A percentile compares a stretch with the other conserved stretches of the same genome.
phyloP scores from a whole-genome alignment of 192 early-diverging fungal genomes.

The Spinellus fusiger region DNA sequence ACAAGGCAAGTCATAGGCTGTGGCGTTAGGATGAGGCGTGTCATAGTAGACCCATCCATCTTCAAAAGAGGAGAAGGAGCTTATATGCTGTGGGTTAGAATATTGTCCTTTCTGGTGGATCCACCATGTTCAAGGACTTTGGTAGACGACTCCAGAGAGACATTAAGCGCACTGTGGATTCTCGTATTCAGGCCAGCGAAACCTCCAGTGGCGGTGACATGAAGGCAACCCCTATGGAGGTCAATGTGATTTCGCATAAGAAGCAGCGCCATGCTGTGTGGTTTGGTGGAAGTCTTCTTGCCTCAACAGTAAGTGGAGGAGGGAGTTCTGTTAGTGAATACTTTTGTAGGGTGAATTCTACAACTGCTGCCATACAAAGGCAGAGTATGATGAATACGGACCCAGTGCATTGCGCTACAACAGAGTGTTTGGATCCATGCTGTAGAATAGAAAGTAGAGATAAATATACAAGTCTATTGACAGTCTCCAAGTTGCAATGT shows the following conservation, averaged over 20 bases:
- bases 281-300: slow-evolving; percentile 95
- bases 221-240: slow-evolving; percentile 74
- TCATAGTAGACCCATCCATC: too few relatives aligned
- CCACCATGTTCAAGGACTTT: slow-evolving; percentile 99
- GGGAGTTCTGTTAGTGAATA: background rate
- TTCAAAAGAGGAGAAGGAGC: too few relatives aligned
- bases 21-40: too few relatives aligned
- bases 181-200: slow-evolving; percentile 67
- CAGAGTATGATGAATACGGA: slow-evolving; percentile 96
- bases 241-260: slow-evolving; percentile 97
- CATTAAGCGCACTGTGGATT: slow-evolving; percentile 82
- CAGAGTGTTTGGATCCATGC: slow-evolving; percentile 67
- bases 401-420: slow-evolving; percentile 93
- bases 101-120: slow-evolving; percentile 97
- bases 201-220: slow-evolving; percentile 62
- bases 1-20: slow-evolving; percentile 54
- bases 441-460: slow-evolving; percentile 16
- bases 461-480: too few relatives aligned
- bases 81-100: slow-evolving; percentile 51
- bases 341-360: slow-evolving; percentile 74
- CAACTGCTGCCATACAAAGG: slow-evolving; percentile 92
- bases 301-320: slow-evolving; percentile 64
- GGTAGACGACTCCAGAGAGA: slow-evolving; percentile 90
- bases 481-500: too few relatives aligned
- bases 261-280: slow-evolving; percentile 99